Evolutionary conservation across 805 yeast genomes (phyloP).

Genomic region (Spencermartinsiella europaea): DNA sequence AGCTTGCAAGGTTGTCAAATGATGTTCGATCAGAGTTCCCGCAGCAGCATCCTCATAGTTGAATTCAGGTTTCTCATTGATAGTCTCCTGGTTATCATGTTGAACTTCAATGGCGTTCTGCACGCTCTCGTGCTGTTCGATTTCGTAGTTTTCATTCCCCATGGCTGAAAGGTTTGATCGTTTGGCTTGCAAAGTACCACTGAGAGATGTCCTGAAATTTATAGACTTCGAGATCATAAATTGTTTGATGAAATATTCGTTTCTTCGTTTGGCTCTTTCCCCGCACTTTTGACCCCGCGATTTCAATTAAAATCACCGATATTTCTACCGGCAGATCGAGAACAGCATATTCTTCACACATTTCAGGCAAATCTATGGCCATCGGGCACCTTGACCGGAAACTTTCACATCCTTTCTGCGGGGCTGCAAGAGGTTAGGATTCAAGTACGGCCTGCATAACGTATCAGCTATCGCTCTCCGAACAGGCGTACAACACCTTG

Average conservation of each 20-base stretch:
- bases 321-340: not conserved
- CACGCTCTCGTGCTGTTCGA: not conserved
- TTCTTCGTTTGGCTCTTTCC: slow-evolving; percentile 2
- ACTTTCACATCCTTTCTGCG: too few species aligned
- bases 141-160: slow-evolving; percentile 1
- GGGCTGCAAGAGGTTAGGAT: too few species aligned
- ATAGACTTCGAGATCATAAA: not conserved
- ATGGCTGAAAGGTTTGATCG: not conserved
- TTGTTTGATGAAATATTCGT: not conserved
- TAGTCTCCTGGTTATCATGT: not conserved
- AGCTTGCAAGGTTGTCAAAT: slow-evolving; percentile 3
- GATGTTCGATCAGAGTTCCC: slow-evolving; percentile 9
- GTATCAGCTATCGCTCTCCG: too few species aligned
- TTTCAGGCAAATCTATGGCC: too few species aligned
- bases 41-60: slow-evolving; percentile 4
- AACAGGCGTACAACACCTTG: too few species aligned
- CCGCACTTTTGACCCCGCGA: slow-evolving; percentile 8
- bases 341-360: not conserved
- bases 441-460: too few species aligned
- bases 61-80: slow-evolving; percentile 4
- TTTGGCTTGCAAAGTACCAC: slow-evolving; percentile 1
- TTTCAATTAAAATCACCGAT: slow-evolving; percentile 1
- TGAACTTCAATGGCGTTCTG: slow-evolving; percentile 3
- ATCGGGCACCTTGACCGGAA: too few species aligned
- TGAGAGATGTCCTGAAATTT: slow-evolving; percentile 1